Conservation (phyloP, 768 basidiomycete genomes). For the Boletellus sp. region DNA sequence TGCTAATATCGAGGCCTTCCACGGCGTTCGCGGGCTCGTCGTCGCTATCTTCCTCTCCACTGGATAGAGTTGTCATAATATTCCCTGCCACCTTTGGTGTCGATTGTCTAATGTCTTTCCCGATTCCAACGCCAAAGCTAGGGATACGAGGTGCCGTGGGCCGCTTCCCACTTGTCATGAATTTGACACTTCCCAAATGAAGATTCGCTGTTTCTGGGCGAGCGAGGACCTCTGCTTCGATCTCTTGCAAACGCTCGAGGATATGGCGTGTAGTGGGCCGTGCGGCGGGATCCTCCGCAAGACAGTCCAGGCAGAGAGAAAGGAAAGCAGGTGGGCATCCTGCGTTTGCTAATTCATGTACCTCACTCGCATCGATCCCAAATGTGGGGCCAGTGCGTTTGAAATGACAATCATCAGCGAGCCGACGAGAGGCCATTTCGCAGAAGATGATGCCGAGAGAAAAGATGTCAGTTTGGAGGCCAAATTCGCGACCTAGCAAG, state of each 20-base stretch:
- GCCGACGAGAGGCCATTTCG: conserved; percentile 78
- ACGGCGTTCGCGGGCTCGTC: conserved; percentile 66
- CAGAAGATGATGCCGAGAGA: conserved; percentile 91
- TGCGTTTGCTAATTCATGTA: conserved; percentile 58
- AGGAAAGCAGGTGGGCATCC: conserved; percentile 81
- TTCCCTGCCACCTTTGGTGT: conserved; percentile 35
- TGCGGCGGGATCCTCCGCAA: conserved; percentile 54
- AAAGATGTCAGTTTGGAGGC: conserved; percentile 91
- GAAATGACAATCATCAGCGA: conserved; percentile 81
- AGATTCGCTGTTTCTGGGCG: conserved; percentile 64
- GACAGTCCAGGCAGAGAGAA: conserved; percentile 74
- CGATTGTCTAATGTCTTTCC: conserved; percentile 48
- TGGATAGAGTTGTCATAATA: conserved; percentile 30
- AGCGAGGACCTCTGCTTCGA: conserved; percentile 80
- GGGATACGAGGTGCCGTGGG: conserved; percentile 72
- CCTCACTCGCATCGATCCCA: conserved; percentile 72
- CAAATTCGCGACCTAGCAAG: conserved; percentile 85
- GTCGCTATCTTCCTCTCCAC: conserved; percentile 55
- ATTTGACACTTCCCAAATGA: conserved; percentile 83
- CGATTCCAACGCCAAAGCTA: conserved; percentile 76
- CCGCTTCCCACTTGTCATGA: conserved; percentile 67
- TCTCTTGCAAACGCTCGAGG: conserved; percentile 69
- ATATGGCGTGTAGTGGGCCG: conserved; percentile 79
- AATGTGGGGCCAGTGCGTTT: conserved; percentile 79
- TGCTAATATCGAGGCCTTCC: conserved; percentile 42